Percentiles rank a stretch among this genome's conserved stretches.
Conservation (phyloP, 2,329 filamentous ascomycete genomes). For the Xylaria sp. region DNA sequence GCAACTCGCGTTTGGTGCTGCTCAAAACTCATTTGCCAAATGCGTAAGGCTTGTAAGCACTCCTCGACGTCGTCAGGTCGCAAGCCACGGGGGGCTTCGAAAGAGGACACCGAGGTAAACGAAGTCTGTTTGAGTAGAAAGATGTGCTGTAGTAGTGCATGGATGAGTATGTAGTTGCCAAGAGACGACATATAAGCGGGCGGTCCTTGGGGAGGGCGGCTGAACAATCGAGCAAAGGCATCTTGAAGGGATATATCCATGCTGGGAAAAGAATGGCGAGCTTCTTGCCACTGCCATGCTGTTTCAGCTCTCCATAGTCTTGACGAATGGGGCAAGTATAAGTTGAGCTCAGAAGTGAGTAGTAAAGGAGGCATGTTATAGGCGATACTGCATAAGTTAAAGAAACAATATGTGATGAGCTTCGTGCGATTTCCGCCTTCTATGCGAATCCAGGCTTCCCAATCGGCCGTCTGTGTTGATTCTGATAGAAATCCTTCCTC, state of each 20-base stretch:
- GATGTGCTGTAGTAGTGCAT: slow-evolving; percentile 77
- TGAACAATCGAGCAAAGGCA: slow-evolving; percentile 65
- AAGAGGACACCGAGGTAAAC: slow-evolving; percentile 60
- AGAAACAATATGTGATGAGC: slow-evolving; percentile 70
- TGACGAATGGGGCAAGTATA: slow-evolving; percentile 65
- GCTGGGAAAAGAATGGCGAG: slow-evolving; percentile 61
- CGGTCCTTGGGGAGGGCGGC: slow-evolving; percentile 61
- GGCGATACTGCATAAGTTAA: slow-evolving; percentile 70
- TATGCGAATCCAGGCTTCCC: slow-evolving; percentile 69
- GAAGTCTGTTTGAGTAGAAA: slow-evolving; percentile 74
- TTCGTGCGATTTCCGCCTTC: slow-evolving; percentile 69
- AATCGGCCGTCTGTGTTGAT: slow-evolving; percentile 62
- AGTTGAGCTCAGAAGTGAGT: slow-evolving; percentile 68
- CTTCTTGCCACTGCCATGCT: slow-evolving; percentile 70
- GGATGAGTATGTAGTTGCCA: slow-evolving; percentile 77
- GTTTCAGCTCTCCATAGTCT: slow-evolving; percentile 68
- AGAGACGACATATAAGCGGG: slow-evolving; percentile 66
- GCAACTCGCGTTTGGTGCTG: slow-evolving; percentile 63
- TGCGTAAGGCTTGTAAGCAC: slow-evolving; percentile 63
- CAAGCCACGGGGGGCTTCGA: slow-evolving; percentile 62
- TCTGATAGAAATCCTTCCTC: slow-evolving; percentile 66
- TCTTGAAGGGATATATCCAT: slow-evolving; percentile 67
- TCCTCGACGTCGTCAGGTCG: slow-evolving; percentile 67
- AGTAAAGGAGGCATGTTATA: slow-evolving; percentile 69
- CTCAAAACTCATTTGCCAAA: slow-evolving; percentile 70